Base-by-base conservation (phyloP, 176 grass and related monocot genomes). In the Phragmites australis region DNA sequence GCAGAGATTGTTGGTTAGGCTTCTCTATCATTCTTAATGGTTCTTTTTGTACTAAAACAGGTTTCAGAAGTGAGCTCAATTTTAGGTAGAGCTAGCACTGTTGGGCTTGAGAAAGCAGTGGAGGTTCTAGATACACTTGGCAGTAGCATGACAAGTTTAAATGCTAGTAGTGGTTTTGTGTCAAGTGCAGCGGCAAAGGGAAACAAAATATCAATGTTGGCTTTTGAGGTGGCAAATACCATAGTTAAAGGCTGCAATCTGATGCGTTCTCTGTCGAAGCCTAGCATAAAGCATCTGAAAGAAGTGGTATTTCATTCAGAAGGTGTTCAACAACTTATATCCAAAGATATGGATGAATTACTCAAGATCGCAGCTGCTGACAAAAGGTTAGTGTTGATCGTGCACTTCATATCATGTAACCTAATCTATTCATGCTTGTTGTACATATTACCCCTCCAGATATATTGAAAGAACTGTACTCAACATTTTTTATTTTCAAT, bases 161-260 rank as follows among this genome's bases (percentile, higher is more conserved):
- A 96, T 74, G 73, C 88, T 45, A 81, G 68, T 63, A 88, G 84
- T 88, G 87, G 50, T 52, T 99, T 99, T 82, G 88, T 91, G 77
- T 81, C 85, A 61, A 89, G 81, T 77, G 31, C 79, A 57, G 76
- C 72, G 71, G 68, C 88, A 60, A 98, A 96, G 81, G 88, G 82
- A 68, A 93, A 90, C 75, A 91, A 80, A 87, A 99, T 99, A 90
- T 84, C 72, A 42, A 93, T 99, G 87, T 78, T 99, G 81, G 87
- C 97, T 70, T 99, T 99, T 74, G 97, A 99, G 85, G 90, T 99
- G 53, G 97, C 93, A 71, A 99, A 99, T 55, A 99, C 97, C 23
- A 76, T 99, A 78, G 97, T 91, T 81, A 95, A 93, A 87, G 93
- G 93, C 58, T 90, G 79, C 66, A 99, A 88, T 89, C 78, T 99